Conservation (phyloP, 805 yeast species). For the Starmerella vaccinii region DNA sequence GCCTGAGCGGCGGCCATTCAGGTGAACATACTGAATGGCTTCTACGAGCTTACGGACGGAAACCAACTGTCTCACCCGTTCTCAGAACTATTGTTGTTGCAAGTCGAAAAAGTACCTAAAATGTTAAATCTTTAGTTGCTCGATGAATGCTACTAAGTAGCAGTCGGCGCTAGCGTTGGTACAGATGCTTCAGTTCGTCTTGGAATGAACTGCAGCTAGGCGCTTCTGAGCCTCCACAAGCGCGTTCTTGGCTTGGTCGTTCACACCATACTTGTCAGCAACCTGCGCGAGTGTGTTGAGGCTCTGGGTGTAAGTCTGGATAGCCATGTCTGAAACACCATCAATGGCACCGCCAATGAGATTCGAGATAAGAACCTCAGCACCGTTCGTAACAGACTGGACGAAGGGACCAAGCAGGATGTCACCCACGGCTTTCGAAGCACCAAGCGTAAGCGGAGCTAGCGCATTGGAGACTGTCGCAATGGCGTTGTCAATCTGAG, state of each 20-base stretch:
- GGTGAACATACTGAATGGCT: no score
- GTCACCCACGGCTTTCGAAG: conserved; percentile 19
- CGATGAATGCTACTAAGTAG: conserved; percentile 6
- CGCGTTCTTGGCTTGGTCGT: neutral
- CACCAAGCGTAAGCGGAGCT: conserved; percentile 17
- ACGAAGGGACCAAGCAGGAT: conserved; percentile 28
- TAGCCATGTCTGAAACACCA: conserved; percentile 22
- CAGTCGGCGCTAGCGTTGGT: neutral
- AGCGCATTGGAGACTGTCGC: conserved; percentile 21
- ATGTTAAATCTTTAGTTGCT: neutral
- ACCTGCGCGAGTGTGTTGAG: conserved; percentile 20
- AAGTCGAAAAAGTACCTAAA: no score
- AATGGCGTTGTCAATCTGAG: conserved; percentile 29
- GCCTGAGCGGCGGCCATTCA: no score
- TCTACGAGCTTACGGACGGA: no score
- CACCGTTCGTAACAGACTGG: conserved; percentile 30
- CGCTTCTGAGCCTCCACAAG: conserved; percentile 3
- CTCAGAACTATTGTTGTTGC: no score
- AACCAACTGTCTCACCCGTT: no score
- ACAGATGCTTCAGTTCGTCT: conserved; percentile 5
- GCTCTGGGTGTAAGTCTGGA: conserved; percentile 18
- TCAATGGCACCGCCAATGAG: conserved; percentile 25
- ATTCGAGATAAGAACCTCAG: conserved; percentile 27
- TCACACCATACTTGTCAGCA: conserved; percentile 21
- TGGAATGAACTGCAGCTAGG: neutral